A percentile compares a stretch with the other conserved stretches of the same genome.
Conservation (phyloP, 441 rosid genomes). For the Dalechampia spathulata region DNA sequence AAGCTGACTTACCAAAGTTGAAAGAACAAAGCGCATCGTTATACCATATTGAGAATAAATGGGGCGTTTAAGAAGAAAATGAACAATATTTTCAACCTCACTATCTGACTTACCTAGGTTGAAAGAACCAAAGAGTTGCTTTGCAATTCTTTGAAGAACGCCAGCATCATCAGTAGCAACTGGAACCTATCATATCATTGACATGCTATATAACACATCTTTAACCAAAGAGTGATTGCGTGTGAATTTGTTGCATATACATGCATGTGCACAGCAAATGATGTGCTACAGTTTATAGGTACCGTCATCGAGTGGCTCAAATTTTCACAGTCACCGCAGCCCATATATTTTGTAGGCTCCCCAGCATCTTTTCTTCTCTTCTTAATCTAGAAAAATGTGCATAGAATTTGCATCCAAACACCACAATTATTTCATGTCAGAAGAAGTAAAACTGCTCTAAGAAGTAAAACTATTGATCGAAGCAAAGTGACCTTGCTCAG, state of each 20-base stretch:
- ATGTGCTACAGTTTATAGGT: slow-evolving; percentile 10
- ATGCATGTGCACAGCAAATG: no score
- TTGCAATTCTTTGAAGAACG: slow-evolving; percentile 70
- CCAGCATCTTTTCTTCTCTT: slow-evolving; percentile 72
- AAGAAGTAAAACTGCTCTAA: background rate
- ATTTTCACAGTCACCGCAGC: slow-evolving; percentile 87
- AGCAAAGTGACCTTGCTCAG: slow-evolving; percentile 10
- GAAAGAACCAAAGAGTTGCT: slow-evolving; percentile 73
- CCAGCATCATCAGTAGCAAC: slow-evolving; percentile 72
- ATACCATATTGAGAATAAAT: no score
- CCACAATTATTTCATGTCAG: slow-evolving; percentile 4
- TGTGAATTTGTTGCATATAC: background rate
- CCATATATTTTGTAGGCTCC: slow-evolving; percentile 88
- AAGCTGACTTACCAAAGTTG: slow-evolving; percentile 43
- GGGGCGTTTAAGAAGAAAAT: no score
- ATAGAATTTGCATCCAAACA: slow-evolving; percentile 8
- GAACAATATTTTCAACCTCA: background rate
- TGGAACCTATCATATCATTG: slow-evolving; percentile 49
- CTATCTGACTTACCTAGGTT: slow-evolving; percentile 41
- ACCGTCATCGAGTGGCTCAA: slow-evolving; percentile 82
- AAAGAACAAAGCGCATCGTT: slow-evolving; percentile 73
- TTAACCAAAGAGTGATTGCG: background rate
- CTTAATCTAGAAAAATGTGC: slow-evolving; percentile 55
- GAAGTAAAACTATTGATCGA: background rate
- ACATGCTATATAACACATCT: background rate